Conservation (phyloP, 371 early-diverging fungal species). For the Blastocladiella emersonii region DNA sequence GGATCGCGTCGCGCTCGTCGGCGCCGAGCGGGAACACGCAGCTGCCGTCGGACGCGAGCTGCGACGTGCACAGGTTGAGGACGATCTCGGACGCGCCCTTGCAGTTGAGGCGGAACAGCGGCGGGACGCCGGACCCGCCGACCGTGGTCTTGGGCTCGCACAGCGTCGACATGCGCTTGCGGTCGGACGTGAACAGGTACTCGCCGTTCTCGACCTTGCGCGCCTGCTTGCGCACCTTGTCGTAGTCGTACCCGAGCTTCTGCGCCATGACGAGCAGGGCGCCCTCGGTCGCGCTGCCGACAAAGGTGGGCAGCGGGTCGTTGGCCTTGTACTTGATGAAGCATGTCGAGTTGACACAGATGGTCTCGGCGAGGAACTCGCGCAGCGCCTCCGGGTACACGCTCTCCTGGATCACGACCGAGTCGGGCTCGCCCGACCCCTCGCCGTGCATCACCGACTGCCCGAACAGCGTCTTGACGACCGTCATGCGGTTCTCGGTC, state of each 20-base stretch:
- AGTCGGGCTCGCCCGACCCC: constrained; percentile 13
- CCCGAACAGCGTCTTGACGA: constrained; percentile 10
- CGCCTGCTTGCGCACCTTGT: constrained; percentile 27
- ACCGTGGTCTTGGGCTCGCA: constrained; percentile 30
- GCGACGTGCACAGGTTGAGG: constrained; percentile 15
- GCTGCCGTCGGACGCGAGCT: background rate
- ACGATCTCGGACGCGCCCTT: constrained; percentile 83
- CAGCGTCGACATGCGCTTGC: constrained; percentile 78
- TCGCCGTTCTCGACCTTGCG: constrained; percentile 35
- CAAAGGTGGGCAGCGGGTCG: constrained; percentile 11
- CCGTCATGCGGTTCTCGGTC: constrained; percentile 17
- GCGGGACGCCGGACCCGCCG: constrained; percentile 11
- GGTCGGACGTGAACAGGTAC: constrained; percentile 67
- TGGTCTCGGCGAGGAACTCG: constrained; percentile 11
- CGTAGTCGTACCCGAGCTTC: constrained; percentile 30
- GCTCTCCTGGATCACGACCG: background rate
- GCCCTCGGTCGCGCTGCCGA: constrained; percentile 46
- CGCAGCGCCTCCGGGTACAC: constrained; percentile 5
- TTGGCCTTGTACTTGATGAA: constrained; percentile 12
- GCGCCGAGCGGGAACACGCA: constrained; percentile 8
- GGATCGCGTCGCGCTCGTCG: constrained; percentile 4
- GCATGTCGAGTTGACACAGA: constrained; percentile 16
- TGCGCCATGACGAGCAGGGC: constrained; percentile 54
- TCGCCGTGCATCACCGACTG: constrained; percentile 9
- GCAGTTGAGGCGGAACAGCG: constrained; percentile 45